Base-by-base conservation (phyloP, 495 filamentous ascomycete species). In the Eremomyces bilateralis region DNA sequence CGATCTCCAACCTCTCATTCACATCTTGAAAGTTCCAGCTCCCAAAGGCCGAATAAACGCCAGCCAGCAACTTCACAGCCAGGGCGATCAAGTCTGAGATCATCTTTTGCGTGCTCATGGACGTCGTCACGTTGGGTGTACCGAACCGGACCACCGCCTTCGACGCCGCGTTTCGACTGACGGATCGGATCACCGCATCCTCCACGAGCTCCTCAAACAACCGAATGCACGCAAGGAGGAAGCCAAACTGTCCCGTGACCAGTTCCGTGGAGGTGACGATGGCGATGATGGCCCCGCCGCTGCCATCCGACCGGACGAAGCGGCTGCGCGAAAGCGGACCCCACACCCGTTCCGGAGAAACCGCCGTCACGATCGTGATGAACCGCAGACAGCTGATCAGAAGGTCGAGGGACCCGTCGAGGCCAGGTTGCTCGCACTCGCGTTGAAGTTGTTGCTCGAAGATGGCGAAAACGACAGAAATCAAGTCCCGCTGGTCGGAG, bases 261-360 rank as follows among this genome's bases (percentile, higher is more conserved):
- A 90, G 65, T 45, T 95, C 88, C 2, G 75, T 62, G 24, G 67
- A 68, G 4, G 71, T 75, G 8, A 90, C 61, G 41, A 94, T 69
- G 20, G 66, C 66, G 17, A 71, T 62, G 39, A 95, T 63, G 31
- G 72, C 64, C 10, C 82, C 76, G 10, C 75, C 75, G 42, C 70
- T 69, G 2, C 76, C 68, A 46, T 77, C 68, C 19, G 65, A 62
- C 22, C 73, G 76, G 31, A 94, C 62, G 17, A 97, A 62, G 28
- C 63, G 63, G 49, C 77, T 90, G 33, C 80, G 64, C 3, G 75
- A 65, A 47, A 97, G 67, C 46, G 84, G 80, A 3, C 82, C 77
- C 85, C 85, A 97, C 1, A 92, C 71, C 38, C 84, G 60, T 29
- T 70, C 72, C 3, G 85, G 84, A 18, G 74, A 58, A n/a, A 90